phyloP scores from a whole-genome alignment of 2,329 filamentous ascomycete species.

The Cladobotryum protrusum region DNA sequence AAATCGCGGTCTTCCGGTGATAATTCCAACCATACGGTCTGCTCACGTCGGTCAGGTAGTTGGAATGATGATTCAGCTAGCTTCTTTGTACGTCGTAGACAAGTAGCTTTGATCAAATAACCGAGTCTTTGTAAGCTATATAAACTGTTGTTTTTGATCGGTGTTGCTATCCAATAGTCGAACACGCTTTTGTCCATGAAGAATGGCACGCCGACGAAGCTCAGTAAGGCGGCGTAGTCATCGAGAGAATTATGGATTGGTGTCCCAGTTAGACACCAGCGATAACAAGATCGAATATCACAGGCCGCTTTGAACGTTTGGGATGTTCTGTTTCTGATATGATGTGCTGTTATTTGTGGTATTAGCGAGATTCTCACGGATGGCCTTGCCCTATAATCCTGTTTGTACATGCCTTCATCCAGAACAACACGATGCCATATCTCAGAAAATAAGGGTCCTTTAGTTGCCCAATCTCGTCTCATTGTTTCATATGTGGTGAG shows the following conservation, averaged over 20 bases:
- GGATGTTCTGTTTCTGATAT: slow-evolving; percentile 28
- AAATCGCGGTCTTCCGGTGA: too few species aligned
- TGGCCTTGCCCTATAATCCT: neutral
- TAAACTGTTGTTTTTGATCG: too few species aligned
- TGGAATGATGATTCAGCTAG: too few species aligned
- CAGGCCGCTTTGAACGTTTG: slow-evolving; percentile 24
- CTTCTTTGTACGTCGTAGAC: too few species aligned
- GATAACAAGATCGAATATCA: slow-evolving; percentile 15
- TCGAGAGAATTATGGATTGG: slow-evolving; percentile 36
- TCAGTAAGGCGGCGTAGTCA: slow-evolving; percentile 31
- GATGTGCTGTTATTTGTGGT: slow-evolving; percentile 25
- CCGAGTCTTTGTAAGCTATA: too few species aligned
- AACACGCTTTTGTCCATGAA: too few species aligned
- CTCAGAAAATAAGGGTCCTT: neutral
- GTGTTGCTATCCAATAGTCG: too few species aligned
- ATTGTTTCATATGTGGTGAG: slow-evolving; percentile 33
- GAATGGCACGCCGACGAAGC: slow-evolving; percentile 24
- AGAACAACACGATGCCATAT: slow-evolving; percentile 30
- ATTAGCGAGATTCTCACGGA: neutral
- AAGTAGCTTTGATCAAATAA: too few species aligned
- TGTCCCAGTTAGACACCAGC: slow-evolving; percentile 37
- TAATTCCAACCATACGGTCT: too few species aligned
- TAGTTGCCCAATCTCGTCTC: slow-evolving; percentile 18
- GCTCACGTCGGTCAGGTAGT: too few species aligned
- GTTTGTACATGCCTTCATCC: slow-evolving; percentile 30